phyloP scores from a whole-genome alignment of 352 stramenopile species.

The Phytopythium kandeliae region DNA sequence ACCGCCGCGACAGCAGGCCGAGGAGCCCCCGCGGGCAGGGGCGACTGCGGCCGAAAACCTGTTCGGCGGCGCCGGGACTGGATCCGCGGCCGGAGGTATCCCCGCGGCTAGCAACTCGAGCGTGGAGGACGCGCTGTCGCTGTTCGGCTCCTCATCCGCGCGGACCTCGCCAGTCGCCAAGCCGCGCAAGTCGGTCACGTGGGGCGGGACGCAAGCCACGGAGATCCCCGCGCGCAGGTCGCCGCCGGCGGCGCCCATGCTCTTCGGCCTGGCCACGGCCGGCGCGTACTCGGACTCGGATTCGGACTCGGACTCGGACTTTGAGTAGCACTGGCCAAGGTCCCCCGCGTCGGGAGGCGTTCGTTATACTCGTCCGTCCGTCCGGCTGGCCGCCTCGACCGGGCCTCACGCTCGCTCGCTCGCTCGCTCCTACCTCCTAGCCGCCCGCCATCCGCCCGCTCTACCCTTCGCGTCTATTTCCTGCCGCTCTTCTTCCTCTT shows the following conservation, averaged over 20 bases:
- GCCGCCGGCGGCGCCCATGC: constrained; percentile 19
- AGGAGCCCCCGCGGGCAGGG: too few relatives aligned
- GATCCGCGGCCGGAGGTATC: neutral
- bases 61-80: constrained; percentile 35
- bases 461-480: constrained; percentile 3
- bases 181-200: constrained; percentile 22
- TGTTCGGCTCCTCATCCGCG: neutral
- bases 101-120: neutral
- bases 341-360: neutral
- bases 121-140: constrained; percentile 1
- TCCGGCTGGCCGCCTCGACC: too few relatives aligned
- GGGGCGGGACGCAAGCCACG: constrained; percentile 13
- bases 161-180: neutral
- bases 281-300: constrained; percentile 40
- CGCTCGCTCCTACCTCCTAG: too few relatives aligned
- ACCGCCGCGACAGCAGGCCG: too few relatives aligned
- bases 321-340: constrained; percentile 48
- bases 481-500: constrained; percentile 9
- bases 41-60: constrained; percentile 26
- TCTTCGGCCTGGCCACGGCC: constrained; percentile 55
- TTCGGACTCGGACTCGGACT: constrained; percentile 18
- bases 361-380: neutral
- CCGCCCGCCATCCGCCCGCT: too few relatives aligned
- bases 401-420: too few relatives aligned
- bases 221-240: constrained; percentile 10